Base-by-base conservation (phyloP, 208 protist genomes). In the Leishmania aethiopica region DNA sequence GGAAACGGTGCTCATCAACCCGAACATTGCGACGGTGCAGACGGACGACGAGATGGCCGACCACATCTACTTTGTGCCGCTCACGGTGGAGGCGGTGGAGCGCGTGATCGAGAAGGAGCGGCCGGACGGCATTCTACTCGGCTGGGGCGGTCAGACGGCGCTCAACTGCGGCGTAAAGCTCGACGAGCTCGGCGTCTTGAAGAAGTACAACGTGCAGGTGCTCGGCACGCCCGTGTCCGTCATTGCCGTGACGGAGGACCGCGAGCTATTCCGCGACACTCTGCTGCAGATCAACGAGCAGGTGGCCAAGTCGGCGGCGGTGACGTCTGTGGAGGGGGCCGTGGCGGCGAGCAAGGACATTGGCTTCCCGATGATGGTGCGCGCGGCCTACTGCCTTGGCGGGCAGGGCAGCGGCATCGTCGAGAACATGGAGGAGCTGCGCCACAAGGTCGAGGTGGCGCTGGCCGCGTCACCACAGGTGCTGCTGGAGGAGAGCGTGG, bases 1-100 rank as follows among this genome's bases (percentile, higher is more conserved):
- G 40, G 82, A 98, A 80, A 99, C 98, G 72, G 93, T 99, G 47
- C 89, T 99, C 37, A 98, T 99, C 89, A 99, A 99, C 91, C 99
- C 99, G n/a, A 99, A 99, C 88, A 99, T 99, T 85, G 99, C 99
- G 35, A 99, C 99, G 13, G 98, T 99, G 59, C 99, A 99, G 91
- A 99, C 99, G 25, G 94, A 96, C 72, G 92, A 98, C 79, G 98
- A 98, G 84, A 96, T 99, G 83, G 98, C 98, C 15, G 98, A 99
- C 85, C 89, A 93, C 59, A 97, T 99, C 67, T 99, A 99, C 88
- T 99, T 99, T 87, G 89, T 99, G 28, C 99, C 99, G 15, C 88
- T 99, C 13, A 99, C 93, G 2, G 90, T 96, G 25, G 92, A 98
- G 51, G 94, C 93, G 66, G 98, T 99, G 45, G 92, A 97, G 76